Evolutionary conservation across 257 asterid species (phyloP).

Genomic region (Linaria vulgaris): DNA sequence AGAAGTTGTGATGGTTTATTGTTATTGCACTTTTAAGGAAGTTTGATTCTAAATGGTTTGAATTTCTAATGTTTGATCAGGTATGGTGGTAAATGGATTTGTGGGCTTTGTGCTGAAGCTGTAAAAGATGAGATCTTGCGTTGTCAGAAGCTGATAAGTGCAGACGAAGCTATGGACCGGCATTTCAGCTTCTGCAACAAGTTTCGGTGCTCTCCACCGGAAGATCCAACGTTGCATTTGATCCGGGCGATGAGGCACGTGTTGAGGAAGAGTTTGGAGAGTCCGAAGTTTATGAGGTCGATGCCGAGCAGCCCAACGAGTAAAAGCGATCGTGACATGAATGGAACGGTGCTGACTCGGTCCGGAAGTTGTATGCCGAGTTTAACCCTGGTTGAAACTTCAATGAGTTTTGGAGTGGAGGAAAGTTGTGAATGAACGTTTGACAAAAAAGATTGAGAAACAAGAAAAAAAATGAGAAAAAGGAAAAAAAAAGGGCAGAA

Average conservation of each 20-base stretch:
- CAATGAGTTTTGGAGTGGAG: slow-evolving; percentile 32
- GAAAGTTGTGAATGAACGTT: slow-evolving; percentile 33
- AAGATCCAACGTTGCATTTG: slow-evolving; percentile 48
- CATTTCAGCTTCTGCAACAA: slow-evolving; percentile 65
- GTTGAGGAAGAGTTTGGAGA: slow-evolving; percentile 46
- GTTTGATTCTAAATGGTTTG: too few species aligned
- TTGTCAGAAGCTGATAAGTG: slow-evolving; percentile 53
- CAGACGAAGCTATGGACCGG: slow-evolving; percentile 65
- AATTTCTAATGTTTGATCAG: slow-evolving; percentile 24
- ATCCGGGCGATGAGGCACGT: slow-evolving; percentile 64
- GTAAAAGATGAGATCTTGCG: slow-evolving; percentile 73
- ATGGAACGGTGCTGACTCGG: slow-evolving; percentile 40
- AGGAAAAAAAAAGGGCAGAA: background rate
- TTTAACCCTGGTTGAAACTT: slow-evolving; percentile 46
- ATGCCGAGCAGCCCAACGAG: slow-evolving; percentile 69
- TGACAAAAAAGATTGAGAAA: background rate
- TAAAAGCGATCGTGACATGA: slow-evolving; percentile 24
- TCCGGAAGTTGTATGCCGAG: slow-evolving; percentile 68
- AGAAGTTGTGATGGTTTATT: too few species aligned
- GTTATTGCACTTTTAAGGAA: too few species aligned
- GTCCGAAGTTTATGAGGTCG: slow-evolving; percentile 58
- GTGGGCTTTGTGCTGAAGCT: slow-evolving; percentile 95
- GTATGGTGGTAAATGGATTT: slow-evolving; percentile 90
- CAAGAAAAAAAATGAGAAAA: background rate
- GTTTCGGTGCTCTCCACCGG: slow-evolving; percentile 56